Evolutionary conservation across 345 rosid genomes (phyloP).

Genomic region (Reutealis trisperma): DNA sequence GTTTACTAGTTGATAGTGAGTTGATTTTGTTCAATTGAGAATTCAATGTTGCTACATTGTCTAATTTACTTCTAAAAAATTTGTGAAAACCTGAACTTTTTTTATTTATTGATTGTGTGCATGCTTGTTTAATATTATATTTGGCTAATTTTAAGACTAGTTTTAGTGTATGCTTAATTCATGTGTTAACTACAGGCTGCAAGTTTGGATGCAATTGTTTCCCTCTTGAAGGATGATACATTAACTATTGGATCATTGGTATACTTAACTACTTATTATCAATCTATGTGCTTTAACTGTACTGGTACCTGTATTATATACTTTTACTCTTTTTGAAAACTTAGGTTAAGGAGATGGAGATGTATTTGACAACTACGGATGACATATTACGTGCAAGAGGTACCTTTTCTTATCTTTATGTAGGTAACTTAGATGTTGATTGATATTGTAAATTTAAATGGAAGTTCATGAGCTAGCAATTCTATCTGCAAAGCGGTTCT

Average conservation of each 20-base stretch:
- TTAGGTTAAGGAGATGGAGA: slow-evolving; percentile 81
- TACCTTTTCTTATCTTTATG: slow-evolving; percentile 19
- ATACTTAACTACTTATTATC: slow-evolving; percentile 6
- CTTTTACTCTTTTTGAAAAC: slow-evolving; percentile 5
- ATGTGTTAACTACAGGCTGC: slow-evolving; percentile 52
- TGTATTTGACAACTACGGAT: slow-evolving; percentile 82
- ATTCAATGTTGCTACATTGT: not conserved
- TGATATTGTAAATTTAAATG: not conserved
- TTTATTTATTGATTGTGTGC: not conserved
- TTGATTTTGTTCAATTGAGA: slow-evolving; percentile 2
- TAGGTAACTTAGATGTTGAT: not conserved
- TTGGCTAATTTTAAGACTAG: not conserved
- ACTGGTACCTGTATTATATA: not conserved
- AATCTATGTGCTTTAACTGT: not conserved
- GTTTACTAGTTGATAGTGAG: not conserved
- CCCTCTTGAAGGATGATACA: slow-evolving; percentile 55
- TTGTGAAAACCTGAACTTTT: not conserved
- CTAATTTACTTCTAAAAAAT: not conserved
- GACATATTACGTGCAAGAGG: slow-evolving; percentile 72
- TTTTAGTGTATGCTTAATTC: not conserved
- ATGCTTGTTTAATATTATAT: not conserved
- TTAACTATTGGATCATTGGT: slow-evolving; percentile 63
- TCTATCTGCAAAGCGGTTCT: not conserved
- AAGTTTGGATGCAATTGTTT: slow-evolving; percentile 58
- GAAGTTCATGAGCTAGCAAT: not conserved